Conservation (phyloP, 1,284 basidiomycete genomes). For the Sparassis latifolia region DNA sequence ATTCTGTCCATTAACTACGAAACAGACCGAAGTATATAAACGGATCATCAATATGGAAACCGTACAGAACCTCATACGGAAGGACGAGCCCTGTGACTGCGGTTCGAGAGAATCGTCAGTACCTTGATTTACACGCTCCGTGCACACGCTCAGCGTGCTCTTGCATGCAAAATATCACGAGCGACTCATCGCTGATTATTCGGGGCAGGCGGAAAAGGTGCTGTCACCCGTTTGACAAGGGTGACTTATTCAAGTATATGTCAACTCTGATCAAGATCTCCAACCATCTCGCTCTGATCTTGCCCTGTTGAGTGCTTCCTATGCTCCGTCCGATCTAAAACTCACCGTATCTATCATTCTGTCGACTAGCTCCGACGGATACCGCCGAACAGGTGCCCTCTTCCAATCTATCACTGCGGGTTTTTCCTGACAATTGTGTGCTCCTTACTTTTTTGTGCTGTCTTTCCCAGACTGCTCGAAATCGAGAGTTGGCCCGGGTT, state of each 20-base stretch:
- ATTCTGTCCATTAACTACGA: constrained; percentile 73
- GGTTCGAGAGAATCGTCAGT: constrained; percentile 48
- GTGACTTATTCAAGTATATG: constrained; percentile 68
- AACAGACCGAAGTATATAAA: constrained; percentile 68
- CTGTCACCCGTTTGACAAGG: constrained; percentile 53
- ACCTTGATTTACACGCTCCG: background rate
- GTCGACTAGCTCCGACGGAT: constrained; percentile 49
- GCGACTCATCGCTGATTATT: background rate
- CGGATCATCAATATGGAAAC: constrained; percentile 53
- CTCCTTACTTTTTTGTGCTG: background rate
- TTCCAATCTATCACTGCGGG: background rate
- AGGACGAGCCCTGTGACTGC: constrained; percentile 71
- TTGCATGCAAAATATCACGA: too few relatives aligned
- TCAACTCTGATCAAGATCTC: constrained; percentile 77
- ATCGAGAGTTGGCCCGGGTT: constrained; percentile 50
- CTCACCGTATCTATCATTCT: constrained; percentile 1
- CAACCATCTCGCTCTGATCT: constrained; percentile 78
- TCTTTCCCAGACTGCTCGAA: constrained; percentile 40
- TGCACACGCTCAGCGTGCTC: background rate
- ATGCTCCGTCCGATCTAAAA: background rate
- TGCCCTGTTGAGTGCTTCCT: constrained; percentile 50
- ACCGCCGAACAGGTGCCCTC: constrained; percentile 50
- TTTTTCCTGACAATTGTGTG: background rate
- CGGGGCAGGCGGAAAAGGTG: constrained; percentile 53
- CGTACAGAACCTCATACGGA: constrained; percentile 60